Base-by-base conservation (phyloP, 2,329 filamentous ascomycete species). In the Neofusicoccum sp. region DNA sequence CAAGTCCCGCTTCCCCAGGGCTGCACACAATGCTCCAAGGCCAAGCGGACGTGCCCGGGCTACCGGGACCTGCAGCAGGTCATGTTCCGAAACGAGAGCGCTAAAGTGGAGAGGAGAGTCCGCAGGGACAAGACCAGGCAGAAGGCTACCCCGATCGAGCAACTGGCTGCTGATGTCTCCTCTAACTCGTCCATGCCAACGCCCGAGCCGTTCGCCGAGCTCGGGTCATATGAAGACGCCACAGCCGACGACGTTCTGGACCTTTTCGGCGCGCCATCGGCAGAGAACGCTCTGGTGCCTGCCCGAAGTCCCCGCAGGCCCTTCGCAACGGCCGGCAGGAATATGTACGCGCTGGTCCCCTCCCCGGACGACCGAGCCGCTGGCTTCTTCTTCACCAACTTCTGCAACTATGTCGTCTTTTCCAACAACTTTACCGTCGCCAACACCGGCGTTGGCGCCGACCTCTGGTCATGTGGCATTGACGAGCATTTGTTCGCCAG, bases 41-140 rank as follows among this genome's bases (percentile, higher is more conserved):
- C 67, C 9, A 64, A 66, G 22, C 71, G 68, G 43, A 65, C 67
- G 33, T 74, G 73, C 54, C 64, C 71, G 64, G 73, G 73, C 7
- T 75, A 75, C 50, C 69, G 73, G 12, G 71, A 74, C 48, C 65
- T 68, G 8, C 52, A 72, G 54, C 65, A 69, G 6, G 69, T 74
- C 68, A 71, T 72, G 67, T 74, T 74, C 64, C 71, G 67, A 49
- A 70, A 74, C 43, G 71, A 73, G 63, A 73, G 67, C 63, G 66
- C 68, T 11, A 65, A 68, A 6, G 54, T 61, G 16, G 63, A 61
- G 52, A 39, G 31, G n/a, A 56, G 34, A 16, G 61, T 63, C 8
- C 41, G 31, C 44, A 43, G 28, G 39, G 14, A 7, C 29, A 11
- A 28, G 28, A 22, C 52, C 37, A 56, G 14, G 54, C 44, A 33